These are phyloP conservation scores for Letharia columbiana DNA, from an alignment of 495 filamentous ascomycete genomes.

Conservation along the genomic window DNA sequence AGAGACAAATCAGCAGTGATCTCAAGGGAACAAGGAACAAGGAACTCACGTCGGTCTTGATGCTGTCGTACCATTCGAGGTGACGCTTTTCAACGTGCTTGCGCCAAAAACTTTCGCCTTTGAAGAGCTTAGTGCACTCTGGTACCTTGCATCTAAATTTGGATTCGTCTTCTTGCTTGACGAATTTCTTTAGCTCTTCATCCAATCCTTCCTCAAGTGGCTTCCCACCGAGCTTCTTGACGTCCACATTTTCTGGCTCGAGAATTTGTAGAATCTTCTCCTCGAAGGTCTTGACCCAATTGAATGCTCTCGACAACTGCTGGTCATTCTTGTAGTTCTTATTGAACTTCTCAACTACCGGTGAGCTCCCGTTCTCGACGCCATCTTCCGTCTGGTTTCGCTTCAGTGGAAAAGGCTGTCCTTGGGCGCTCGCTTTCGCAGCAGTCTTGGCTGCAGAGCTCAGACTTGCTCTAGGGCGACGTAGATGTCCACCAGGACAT, in stretches of 20 bases:
- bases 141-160: constrained; percentile 96
- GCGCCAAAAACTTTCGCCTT: constrained; percentile 90
- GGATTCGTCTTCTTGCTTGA: constrained; percentile 94
- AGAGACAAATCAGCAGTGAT: constrained; percentile 21
- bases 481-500: constrained; percentile 92
- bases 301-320: constrained; percentile 88
- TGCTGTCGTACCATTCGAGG: constrained; percentile 70
- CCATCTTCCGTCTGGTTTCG: constrained; percentile 58
- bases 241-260: constrained; percentile 78
- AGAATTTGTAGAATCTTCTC: constrained; percentile 90
- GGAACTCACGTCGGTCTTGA: constrained; percentile 70
- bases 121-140: constrained; percentile 94
- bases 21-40: background rate
- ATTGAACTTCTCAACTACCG: constrained; percentile 58
- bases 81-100: constrained; percentile 98
- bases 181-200: constrained; percentile 76
- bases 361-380: constrained; percentile 49
- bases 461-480: constrained; percentile 74
- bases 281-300: constrained; percentile 99
- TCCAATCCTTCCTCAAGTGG: constrained; percentile 74
- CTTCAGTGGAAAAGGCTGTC: constrained; percentile 71
- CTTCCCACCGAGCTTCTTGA: constrained; percentile 83
- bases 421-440: constrained; percentile 71
- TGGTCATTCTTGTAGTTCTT: constrained; percentile 69
- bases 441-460: constrained; percentile 74